Conservation (phyloP, 495 filamentous ascomycete species). For the Pyrenula massariospora region DNA sequence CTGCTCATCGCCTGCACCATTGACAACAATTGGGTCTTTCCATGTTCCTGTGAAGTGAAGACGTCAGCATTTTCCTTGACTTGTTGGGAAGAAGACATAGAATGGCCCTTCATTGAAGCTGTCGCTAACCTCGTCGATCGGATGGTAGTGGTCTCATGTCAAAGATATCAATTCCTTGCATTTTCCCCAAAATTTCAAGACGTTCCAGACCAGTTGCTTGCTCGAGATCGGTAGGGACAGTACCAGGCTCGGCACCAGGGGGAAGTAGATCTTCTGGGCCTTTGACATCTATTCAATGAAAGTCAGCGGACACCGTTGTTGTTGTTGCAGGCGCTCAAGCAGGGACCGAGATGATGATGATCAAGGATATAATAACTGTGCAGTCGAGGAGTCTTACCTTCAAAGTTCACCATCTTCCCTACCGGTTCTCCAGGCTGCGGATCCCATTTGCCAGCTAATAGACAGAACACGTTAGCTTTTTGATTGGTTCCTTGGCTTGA, state of each 20-base stretch:
- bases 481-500: not conserved
- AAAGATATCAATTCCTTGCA: constrained; percentile 96
- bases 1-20: constrained; percentile 87
- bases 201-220: constrained; percentile 96
- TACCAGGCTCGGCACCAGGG: constrained; percentile 70
- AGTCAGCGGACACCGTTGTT: too few relatives aligned
- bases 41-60: constrained; percentile 55
- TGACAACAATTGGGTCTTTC: constrained; percentile 79
- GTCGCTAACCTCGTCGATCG: constrained; percentile 67
- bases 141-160: constrained; percentile 95
- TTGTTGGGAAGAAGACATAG: not conserved
- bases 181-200: constrained; percentile 97
- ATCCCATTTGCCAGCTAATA: not conserved
- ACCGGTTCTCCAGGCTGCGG: not conserved
- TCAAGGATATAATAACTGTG: too few relatives aligned
- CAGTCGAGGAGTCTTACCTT: not conserved
- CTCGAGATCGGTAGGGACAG: constrained; percentile 83
- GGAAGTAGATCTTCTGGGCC: constrained; percentile 66
- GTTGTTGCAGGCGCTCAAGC: too few relatives aligned
- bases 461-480: not conserved
- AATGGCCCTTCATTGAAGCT: too few relatives aligned
- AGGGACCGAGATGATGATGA: too few relatives aligned
- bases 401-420: not conserved
- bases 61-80: not conserved
- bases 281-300: constrained; percentile 62